Evolutionary conservation across 2,329 filamentous ascomycete species (phyloP), one percentile per base, ranked within the genome.

Genomic region (Colletotrichum tropicale): DNA sequence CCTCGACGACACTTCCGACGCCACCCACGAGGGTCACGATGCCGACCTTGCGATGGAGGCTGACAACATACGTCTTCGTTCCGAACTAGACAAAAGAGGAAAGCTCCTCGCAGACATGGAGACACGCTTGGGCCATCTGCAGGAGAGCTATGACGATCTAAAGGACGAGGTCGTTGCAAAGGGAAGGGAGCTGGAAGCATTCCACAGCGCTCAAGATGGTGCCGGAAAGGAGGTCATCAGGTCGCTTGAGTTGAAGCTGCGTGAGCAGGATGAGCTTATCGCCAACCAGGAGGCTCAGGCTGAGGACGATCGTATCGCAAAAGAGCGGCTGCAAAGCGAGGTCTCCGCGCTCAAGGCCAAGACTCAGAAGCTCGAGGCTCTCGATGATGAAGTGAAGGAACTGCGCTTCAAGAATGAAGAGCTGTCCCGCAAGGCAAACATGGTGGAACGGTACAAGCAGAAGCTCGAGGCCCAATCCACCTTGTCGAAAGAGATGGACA

Each of bases 261-360:
- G 90, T 55, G 91, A 95, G 79, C 92, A 94, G 80, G 93, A 95
- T 82, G 89, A 93, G 74, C 87, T 95, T 66, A 96, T 96, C 80
- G 91, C 92, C 52, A 90, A 88, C 28, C 91, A 95, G 78, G 94
- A 96, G 82, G 89, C 89, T 24, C 90, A 94, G 78, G 84, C 93
- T 13, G 90, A 94, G 72, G 87, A 89, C 36, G 83, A 89, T 76
- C 84, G 85, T 21, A 81, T 85, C 18, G 82, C 85, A 82, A 90
- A 86, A 78, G 85, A 86, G 58, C 85, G 83, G 30, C 81, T 90
- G 36, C 82, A 85, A 69, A 86, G 85, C 75, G 90, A 92, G 77
- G 87, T 91, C 43, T 83, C 85, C 66, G 83, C 84, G 55, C 83
- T 91, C 34, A 86, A 85, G 66, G 84, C 83, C 71, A 88, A 84